Evolutionary conservation across 768 basidiomycete species (phyloP).

Genomic region (Kwoniella botswanensis): DNA sequence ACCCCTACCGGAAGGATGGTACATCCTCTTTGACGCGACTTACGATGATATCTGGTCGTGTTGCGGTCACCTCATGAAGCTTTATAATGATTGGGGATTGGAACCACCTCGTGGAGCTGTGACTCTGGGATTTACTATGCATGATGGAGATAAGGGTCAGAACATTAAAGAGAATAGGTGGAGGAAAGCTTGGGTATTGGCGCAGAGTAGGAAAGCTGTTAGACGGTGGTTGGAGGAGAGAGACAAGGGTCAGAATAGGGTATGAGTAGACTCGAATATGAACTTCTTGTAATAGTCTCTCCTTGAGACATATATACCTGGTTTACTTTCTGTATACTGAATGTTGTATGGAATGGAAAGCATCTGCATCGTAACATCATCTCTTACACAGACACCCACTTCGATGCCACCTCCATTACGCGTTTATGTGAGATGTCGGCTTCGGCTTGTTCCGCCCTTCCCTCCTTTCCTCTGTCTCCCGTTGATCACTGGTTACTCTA

Average conservation of each 20-base stretch:
- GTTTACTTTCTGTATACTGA: background rate
- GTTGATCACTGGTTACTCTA: background rate
- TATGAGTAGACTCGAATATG: background rate
- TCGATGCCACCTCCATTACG: slow-evolving; percentile 3
- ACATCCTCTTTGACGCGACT: slow-evolving; percentile 88
- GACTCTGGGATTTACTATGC: slow-evolving; percentile 58
- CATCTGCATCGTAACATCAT: background rate
- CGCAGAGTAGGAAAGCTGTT: slow-evolving; percentile 78
- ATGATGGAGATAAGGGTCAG: slow-evolving; percentile 59
- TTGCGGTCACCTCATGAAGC: slow-evolving; percentile 79
- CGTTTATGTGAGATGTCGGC: background rate
- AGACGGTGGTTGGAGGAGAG: slow-evolving; percentile 78
- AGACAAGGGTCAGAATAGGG: slow-evolving; percentile 4
- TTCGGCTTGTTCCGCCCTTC: background rate
- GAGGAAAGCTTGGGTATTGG: slow-evolving; percentile 57
- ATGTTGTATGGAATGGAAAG: background rate
- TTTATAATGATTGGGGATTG: slow-evolving; percentile 62
- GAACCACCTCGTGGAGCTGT: background rate
- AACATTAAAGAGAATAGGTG: slow-evolving; percentile 61
- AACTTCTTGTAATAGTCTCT: background rate
- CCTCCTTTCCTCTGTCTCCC: background rate
- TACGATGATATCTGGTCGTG: slow-evolving; percentile 88
- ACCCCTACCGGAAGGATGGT: slow-evolving; percentile 81
- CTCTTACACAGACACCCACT: background rate
- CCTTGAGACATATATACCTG: background rate